Conservation (phyloP, 1,284 basidiomycete genomes). For the Puccinia horiana region DNA sequence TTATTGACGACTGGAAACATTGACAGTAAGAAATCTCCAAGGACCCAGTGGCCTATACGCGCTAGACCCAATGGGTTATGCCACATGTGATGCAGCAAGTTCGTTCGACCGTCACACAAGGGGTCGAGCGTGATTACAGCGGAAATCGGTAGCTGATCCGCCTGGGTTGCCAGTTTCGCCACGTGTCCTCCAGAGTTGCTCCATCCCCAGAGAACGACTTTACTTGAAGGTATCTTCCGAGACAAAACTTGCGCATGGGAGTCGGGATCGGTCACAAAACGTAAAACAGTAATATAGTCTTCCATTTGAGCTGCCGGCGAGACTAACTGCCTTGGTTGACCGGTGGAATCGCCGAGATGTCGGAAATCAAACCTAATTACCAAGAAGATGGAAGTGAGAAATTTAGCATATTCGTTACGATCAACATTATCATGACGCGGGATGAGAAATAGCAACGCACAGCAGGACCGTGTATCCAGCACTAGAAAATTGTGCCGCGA, state of each 20-base stretch:
- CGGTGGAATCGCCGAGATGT: conserved; percentile 35
- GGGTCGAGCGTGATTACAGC: conserved; percentile 39
- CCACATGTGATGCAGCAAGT: conserved; percentile 25
- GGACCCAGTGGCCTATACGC: conserved; percentile 18
- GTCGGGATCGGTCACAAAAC: conserved; percentile 26
- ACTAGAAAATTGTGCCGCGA: conserved; percentile 23
- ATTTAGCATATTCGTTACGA: neutral
- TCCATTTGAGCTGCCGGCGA: conserved; percentile 15
- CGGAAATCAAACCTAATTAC: conserved; percentile 38
- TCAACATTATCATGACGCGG: neutral
- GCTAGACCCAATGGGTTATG: conserved; percentile 6
- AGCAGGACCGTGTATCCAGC: conserved; percentile 33
- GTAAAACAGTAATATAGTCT: conserved; percentile 33
- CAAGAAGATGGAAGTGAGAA: neutral
- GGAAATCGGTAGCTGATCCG: conserved; percentile 23
- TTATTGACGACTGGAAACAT: conserved; percentile 11
- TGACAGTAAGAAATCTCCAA: conserved; percentile 24
- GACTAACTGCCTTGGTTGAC: conserved; percentile 26
- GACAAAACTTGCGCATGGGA: neutral
- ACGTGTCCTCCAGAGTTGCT: conserved; percentile 44
- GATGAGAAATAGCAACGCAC: neutral
- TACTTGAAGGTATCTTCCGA: neutral
- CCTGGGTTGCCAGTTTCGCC: conserved; percentile 18
- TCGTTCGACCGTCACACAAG: conserved; percentile 22
- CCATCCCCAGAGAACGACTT: conserved; percentile 38